phyloP scores from a whole-genome alignment of 768 basidiomycete genomes.

The Lactifluus piperatus region DNA sequence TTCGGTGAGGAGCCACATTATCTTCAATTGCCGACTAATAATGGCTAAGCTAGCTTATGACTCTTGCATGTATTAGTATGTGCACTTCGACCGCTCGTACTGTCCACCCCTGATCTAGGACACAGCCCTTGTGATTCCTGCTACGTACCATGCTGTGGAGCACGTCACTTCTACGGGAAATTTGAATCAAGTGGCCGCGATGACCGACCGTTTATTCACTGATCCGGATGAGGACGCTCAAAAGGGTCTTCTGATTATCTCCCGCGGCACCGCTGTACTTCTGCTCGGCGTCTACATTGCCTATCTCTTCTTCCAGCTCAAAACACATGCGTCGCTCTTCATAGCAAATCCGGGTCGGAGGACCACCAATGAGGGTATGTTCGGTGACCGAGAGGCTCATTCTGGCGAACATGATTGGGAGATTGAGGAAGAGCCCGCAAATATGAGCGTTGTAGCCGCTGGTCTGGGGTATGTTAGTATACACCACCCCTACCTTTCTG shows the following conservation, averaged over 20 bases:
- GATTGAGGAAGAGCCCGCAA: conserved; percentile 34
- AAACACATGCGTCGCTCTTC: conserved; percentile 63
- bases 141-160: conserved; percentile 61
- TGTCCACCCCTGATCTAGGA: neutral
- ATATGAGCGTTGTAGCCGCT: conserved; percentile 69
- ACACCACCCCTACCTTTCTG: neutral
- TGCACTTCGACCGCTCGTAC: conserved; percentile 7
- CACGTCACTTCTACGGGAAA: neutral
- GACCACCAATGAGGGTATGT: neutral
- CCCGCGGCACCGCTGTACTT: conserved; percentile 71
- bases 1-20: conserved; percentile 8
- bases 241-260: conserved; percentile 62
- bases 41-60: conserved; percentile 52
- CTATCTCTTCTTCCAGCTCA: conserved; percentile 31
- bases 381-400: neutral
- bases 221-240: conserved; percentile 23
- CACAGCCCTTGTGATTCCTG: conserved; percentile 77
- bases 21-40: neutral
- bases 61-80: conserved; percentile 77
- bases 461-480: conserved; percentile 35
- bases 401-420: conserved; percentile 7
- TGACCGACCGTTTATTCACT: conserved; percentile 18
- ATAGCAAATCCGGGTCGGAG: conserved; percentile 18
- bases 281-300: conserved; percentile 65
- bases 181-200: neutral